These are phyloP conservation scores for Hygrocybe punicea DNA, from an alignment of 768 basidiomycete species.

Conservation along the genomic window DNA sequence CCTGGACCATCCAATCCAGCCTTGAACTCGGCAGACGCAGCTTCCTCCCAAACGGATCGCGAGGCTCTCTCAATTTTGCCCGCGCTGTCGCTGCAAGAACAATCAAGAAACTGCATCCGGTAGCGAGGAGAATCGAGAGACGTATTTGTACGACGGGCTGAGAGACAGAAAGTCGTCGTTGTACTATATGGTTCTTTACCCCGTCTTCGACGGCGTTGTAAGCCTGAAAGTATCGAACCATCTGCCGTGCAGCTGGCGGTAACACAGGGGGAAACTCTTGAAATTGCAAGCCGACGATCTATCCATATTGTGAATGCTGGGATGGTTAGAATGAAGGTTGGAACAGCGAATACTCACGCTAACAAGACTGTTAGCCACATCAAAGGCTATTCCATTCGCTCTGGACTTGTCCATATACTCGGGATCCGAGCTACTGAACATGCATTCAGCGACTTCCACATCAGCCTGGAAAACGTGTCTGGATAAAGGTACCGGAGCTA, in stretches of 20 bases:
- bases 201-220: not conserved
- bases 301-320: not conserved
- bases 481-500: not conserved
- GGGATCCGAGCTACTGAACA: not conserved
- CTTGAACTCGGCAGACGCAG: not conserved
- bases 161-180: not conserved
- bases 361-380: not conserved
- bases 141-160: not conserved
- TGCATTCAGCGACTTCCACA: not conserved
- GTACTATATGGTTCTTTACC: not conserved
- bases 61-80: not conserved
- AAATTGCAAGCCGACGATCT: not conserved
- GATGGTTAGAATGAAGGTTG: not conserved
- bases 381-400: not conserved
- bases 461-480: conserved; percentile 11
- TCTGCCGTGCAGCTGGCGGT: not conserved
- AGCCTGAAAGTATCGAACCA: not conserved
- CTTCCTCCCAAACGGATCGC: not conserved
- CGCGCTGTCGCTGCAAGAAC: not conserved
- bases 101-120: not conserved
- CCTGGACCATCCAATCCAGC: not conserved
- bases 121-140: not conserved
- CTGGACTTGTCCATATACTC: not conserved
- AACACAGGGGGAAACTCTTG: not conserved
- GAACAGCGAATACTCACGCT: not conserved